Evolutionary conservation across 2,329 filamentous ascomycete species (phyloP), one percentile per base, ranked within the genome.

Genomic region (Dothistroma pini): DNA sequence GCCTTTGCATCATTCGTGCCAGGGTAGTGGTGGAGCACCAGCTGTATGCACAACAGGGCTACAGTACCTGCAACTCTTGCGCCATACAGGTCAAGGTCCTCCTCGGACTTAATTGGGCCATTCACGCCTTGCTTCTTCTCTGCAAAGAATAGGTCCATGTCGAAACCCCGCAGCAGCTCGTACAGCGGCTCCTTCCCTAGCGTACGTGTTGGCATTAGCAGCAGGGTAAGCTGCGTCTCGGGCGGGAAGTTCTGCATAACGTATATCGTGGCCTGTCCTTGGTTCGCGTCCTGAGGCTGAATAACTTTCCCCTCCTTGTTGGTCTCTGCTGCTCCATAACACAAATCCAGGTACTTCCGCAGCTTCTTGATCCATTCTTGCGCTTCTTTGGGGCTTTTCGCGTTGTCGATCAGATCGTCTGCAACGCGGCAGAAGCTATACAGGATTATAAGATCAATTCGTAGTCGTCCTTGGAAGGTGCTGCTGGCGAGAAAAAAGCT

Each of bases 351-450:
- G 64, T 84, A 89, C 3, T 75, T 72, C 25, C 79, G 79, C 21
- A 90, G 77, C 69, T 84, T 86, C 16, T 75, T 70, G 51, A 89
- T 83, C 82, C 86, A 89, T 9, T 75, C 67, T 29, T 75, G 74
- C 6, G 86, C 85, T 66, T 87, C 83, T 0, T 76, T 69, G 0
- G 77, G 71, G 1, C 78, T 79, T 1, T 75, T 67, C 0, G 88
- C 83, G 61, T 90, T 83, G 66, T 91, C 89, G 9, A 91, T 83
- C 4, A 91, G 77, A 68, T 91, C 88, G 70, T 91, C 89, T 1
- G 87, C 87, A 10, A 90, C 83, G 11, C 89, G 81, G 67, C 89
- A 91, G 70, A 90, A 91, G 0, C 87, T 89, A 70, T 91, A 91
- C 4, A 91, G 75, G 1, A 89, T 75, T 29, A 89, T 81, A 12